Evolutionary conservation across 352 stramenopile genomes (phyloP).

Genomic region (Elongisporangium senticosum): DNA sequence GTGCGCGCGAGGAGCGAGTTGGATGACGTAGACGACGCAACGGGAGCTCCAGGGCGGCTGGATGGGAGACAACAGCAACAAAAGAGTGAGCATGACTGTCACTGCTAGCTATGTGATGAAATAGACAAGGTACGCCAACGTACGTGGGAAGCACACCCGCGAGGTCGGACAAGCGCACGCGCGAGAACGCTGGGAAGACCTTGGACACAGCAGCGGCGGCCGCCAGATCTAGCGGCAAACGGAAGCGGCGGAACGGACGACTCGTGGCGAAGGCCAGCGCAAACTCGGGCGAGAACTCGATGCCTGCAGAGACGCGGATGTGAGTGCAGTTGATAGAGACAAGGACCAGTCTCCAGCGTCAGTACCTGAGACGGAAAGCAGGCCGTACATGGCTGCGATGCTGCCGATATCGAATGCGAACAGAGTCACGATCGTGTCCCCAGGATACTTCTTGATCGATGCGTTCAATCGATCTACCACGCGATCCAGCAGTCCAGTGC

Average conservation of each 20-base stretch:
- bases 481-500: slow-evolving; percentile 40
- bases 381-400: slow-evolving; percentile 73
- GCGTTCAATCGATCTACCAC: slow-evolving; percentile 72
- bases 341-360: not conserved
- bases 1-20: slow-evolving; percentile 48
- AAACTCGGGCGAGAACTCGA: slow-evolving; percentile 82
- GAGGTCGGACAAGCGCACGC: slow-evolving; percentile 66
- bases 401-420: slow-evolving; percentile 77
- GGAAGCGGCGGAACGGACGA: slow-evolving; percentile 74
- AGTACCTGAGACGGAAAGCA: slow-evolving; percentile 55
- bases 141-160: slow-evolving; percentile 52
- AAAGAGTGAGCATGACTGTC: slow-evolving; percentile 2
- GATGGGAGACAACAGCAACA: not conserved
- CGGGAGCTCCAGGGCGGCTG: slow-evolving; percentile 16
- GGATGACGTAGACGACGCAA: slow-evolving; percentile 6
- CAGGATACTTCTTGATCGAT: slow-evolving; percentile 68
- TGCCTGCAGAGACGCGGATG: slow-evolving; percentile 14
- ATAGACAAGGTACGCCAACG: slow-evolving; percentile 1
- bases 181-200: slow-evolving; percentile 65
- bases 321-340: slow-evolving; percentile 4
- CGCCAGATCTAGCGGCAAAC: slow-evolving; percentile 71
- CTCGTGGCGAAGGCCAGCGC: slow-evolving; percentile 79
- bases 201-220: slow-evolving; percentile 61
- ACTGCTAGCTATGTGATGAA: not conserved
- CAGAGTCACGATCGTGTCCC: slow-evolving; percentile 68